Base-by-base conservation (phyloP, 306 rosid species). In the Pterocarpus santalinus region DNA sequence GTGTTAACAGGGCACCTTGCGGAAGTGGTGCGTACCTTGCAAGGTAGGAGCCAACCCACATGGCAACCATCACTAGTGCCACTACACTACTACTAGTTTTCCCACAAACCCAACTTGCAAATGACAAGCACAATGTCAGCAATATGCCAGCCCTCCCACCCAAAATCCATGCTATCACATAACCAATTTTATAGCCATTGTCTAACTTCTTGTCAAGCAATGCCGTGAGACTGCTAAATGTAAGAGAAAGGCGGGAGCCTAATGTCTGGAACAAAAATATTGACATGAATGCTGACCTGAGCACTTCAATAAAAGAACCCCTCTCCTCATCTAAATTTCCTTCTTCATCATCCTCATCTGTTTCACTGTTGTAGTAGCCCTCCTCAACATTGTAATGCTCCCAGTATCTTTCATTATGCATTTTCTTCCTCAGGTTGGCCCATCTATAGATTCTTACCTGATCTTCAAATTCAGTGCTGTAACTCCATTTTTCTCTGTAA, bases 51-150 rank as follows among this genome's bases (percentile, higher is more conserved):
- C 97, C 92, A 73, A 95, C 87, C 98, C 94, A 95, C 93, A 91
- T 86, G 44, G 97, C 98, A 70, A 91, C 87, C 79, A 91, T 86
- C 66, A 93, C 89, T 11, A 95, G 81, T 78, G 88, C 90, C 84
- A 91, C 99, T 30, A 81, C 72, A 77, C 92, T 91, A 78, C 98
- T 95, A 75, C 97, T 93, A 81, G 92, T 91, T 89, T 95, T 95
- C 66, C 98, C 99, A 58, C 90, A 95, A 66, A 82, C 88, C 97
- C 99, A 95, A 82, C 98, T 93, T 15, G 94, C 93, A 81, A 95
- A 93, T 12, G 93, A 91, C 80, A 93, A 87, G 83, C 91, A 90
- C 81, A 95, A 47, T 58, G 94, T 85, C 8, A 95, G 91, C 87
- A 95, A 82, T 75, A 95, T 70, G 46, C 99, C 99, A 4, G 88